Conservation (phyloP, 768 basidiomycete genomes). For the Arthromyces matolae region DNA sequence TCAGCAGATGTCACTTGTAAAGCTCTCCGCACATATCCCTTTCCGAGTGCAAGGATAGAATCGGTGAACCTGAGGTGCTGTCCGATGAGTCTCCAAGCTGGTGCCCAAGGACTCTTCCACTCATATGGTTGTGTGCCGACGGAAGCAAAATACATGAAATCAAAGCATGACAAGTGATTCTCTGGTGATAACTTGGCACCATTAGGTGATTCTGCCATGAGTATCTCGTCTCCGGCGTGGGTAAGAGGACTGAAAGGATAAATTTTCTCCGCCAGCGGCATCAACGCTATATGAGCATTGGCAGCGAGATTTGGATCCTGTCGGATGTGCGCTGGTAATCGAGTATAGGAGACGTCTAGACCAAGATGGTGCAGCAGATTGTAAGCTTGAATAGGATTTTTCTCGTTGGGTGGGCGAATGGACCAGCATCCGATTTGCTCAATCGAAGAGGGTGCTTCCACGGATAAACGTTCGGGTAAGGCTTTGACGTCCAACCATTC, state of each 20-base stretch:
- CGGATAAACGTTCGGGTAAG: conserved; percentile 18
- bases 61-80: conserved; percentile 33
- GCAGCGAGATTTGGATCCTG: conserved; percentile 16
- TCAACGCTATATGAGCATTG: conserved; percentile 24
- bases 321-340: conserved; percentile 24
- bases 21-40: conserved; percentile 30
- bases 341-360: conserved; percentile 34
- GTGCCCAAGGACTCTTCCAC: conserved; percentile 35
- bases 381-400: conserved; percentile 22
- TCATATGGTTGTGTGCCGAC: conserved; percentile 27
- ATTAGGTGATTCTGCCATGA: conserved; percentile 21
- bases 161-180: conserved; percentile 31
- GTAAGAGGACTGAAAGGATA: conserved; percentile 21
- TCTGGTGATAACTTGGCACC: conserved; percentile 26
- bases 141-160: conserved; percentile 30
- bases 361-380: conserved; percentile 29
- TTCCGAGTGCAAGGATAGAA: conserved; percentile 26
- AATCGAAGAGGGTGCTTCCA: conserved; percentile 9
- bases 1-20: conserved; percentile 22
- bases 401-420: conserved; percentile 20
- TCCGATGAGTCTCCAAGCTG: conserved; percentile 40
- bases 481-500: conserved; percentile 50
- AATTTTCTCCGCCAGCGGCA: conserved; percentile 28
- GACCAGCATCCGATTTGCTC: conserved; percentile 33
- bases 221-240: conserved; percentile 17